These are phyloP conservation scores for Vicia faba DNA, from an alignment of 306 rosid genomes.

Conservation along the genomic window DNA sequence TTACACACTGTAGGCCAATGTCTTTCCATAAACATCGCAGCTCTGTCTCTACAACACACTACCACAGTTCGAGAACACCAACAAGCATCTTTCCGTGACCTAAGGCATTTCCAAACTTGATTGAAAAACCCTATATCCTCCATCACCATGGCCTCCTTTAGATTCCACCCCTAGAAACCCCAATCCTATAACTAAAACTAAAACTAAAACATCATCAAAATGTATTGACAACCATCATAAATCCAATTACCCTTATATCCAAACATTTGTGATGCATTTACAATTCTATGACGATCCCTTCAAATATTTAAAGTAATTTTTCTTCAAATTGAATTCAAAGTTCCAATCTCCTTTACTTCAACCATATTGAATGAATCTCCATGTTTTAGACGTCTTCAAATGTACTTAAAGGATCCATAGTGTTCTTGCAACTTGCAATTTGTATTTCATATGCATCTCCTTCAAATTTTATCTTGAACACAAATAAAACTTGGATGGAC, in stretches of 20 bases:
- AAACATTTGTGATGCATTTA: conserved; percentile 34
- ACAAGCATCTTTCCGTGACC: conserved; percentile 62
- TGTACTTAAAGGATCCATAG: no score
- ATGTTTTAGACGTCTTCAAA: no score
- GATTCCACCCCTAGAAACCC: conserved; percentile 36
- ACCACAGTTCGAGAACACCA: conserved; percentile 47
- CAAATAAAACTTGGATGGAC: no score
- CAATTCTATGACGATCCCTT: no score
- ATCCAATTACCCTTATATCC: conserved; percentile 40
- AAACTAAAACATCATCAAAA: conserved; percentile 39
- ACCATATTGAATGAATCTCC: no score
- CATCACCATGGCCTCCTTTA: conserved; percentile 56
- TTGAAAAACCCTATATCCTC: conserved; percentile 85
- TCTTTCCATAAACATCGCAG: conserved; percentile 57
- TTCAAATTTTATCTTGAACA: no score
- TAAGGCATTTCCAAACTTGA: conserved; percentile 88
- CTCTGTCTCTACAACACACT: conserved; percentile 53
- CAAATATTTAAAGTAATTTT: no score
- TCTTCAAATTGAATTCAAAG: no score
- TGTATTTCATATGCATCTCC: no score
- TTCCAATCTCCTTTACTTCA: no score
- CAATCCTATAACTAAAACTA: conserved; percentile 5
- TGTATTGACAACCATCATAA: conserved; percentile 46
- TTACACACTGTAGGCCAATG: conserved; percentile 89
- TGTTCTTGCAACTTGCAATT: no score